phyloP scores from a whole-genome alignment of 306 rosid genomes.

The Arachis stenosperma region DNA sequence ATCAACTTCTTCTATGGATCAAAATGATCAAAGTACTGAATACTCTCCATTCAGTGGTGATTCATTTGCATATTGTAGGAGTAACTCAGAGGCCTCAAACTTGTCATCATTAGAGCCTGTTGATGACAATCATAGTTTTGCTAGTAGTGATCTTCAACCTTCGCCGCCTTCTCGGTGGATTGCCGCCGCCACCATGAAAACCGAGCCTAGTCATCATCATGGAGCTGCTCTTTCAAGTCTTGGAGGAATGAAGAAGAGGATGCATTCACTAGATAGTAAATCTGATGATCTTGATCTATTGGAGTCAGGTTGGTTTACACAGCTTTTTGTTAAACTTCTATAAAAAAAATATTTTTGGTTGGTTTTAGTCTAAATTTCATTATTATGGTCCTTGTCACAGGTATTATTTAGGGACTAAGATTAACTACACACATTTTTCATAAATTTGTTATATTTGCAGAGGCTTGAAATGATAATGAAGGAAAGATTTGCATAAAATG shows the following conservation, averaged over 20 bases:
- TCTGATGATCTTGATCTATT: conserved; percentile 57
- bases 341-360: neutral
- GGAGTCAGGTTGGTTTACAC: conserved; percentile 63
- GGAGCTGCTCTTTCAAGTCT: conserved; percentile 49
- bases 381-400: neutral
- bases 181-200: conserved; percentile 25
- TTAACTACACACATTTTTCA: no score
- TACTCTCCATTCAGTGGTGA: conserved; percentile 65
- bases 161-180: conserved; percentile 66
- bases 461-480: no score
- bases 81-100: conserved; percentile 69
- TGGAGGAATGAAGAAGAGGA: conserved; percentile 54
- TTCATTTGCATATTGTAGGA: conserved; percentile 62
- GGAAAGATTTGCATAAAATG: no score
- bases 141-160: conserved; percentile 47
- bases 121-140: conserved; percentile 60
- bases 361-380: neutral
- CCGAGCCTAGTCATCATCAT: conserved; percentile 36
- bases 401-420: neutral
- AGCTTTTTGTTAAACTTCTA: neutral
- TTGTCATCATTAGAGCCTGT: conserved; percentile 47
- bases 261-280: conserved; percentile 43
- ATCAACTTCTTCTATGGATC: conserved; percentile 75
- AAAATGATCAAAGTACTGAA: conserved; percentile 60
- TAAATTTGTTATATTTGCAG: no score